A percentile compares a stretch with the other conserved stretches of the same genome.
Evolutionary conservation across 1,139 yeast genomes (phyloP).

Genomic region (Nakaseomyces bracarensis): DNA sequence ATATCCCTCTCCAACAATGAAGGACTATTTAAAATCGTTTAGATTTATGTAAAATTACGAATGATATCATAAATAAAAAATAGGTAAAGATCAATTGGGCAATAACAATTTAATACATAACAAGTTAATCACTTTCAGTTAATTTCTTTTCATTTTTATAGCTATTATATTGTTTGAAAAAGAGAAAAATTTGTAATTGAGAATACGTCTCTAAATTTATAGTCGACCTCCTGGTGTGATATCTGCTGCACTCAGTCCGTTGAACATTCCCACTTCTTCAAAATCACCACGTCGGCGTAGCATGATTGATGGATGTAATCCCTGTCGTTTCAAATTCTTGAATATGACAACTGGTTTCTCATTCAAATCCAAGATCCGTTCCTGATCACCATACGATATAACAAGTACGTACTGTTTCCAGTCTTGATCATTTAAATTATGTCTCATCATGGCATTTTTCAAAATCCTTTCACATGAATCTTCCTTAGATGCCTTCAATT

Average conservation of each 20-base stretch:
- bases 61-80: too few species aligned
- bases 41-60: too few species aligned
- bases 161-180: too few species aligned
- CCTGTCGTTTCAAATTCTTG: slow-evolving; percentile 78
- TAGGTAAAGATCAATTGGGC: too few species aligned
- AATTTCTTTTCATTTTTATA: too few species aligned
- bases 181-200: too few species aligned
- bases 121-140: too few species aligned
- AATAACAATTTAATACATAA: too few species aligned
- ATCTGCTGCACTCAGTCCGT: slow-evolving; percentile 8
- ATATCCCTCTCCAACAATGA: too few species aligned
- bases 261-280: slow-evolving; percentile 25
- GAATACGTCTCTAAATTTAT: too few species aligned
- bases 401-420: slow-evolving; percentile 87
- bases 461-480: slow-evolving; percentile 86
- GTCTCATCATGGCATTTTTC: slow-evolving; percentile 84
- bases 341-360: slow-evolving; percentile 88
- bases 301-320: slow-evolving; percentile 90
- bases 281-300: slow-evolving; percentile 66
- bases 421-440: slow-evolving; percentile 69
- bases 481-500: slow-evolving; percentile 78
- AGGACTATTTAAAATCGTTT: too few species aligned
- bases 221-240: slow-evolving; percentile 31
- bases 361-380: slow-evolving; percentile 70
- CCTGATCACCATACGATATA: slow-evolving; percentile 86